phyloP scores from a whole-genome alignment of 306 rosid genomes.

The Glycyrrhiza uralensis region DNA sequence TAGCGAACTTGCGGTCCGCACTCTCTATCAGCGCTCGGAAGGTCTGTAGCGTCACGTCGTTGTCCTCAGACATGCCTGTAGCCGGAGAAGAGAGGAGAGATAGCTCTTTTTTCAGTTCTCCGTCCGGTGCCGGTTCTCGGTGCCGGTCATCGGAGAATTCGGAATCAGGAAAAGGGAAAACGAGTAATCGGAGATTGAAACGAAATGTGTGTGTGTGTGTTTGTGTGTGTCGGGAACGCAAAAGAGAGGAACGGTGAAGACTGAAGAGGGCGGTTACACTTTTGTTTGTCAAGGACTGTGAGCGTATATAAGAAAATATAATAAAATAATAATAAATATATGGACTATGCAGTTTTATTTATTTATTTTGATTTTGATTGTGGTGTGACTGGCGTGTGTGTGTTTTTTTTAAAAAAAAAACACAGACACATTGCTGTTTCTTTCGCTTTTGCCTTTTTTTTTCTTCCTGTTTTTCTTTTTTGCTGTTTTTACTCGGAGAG shows the following conservation, averaged over 20 bases:
- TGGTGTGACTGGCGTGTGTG: constrained; percentile 9
- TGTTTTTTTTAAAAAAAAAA: background rate
- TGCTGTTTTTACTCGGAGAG: constrained; percentile 19
- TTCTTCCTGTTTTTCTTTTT: background rate
- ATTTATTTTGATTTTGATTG: background rate
- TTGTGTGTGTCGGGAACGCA: background rate
- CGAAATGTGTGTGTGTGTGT: background rate
- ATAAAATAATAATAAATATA: background rate
- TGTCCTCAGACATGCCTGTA: constrained; percentile 65
- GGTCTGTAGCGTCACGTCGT: constrained; percentile 40
- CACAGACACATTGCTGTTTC: background rate
- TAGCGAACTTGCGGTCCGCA: constrained; percentile 88
- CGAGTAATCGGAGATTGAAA: constrained; percentile 18
- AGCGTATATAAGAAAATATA: background rate
- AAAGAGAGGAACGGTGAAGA: constrained; percentile 11
- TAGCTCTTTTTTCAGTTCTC: constrained; percentile 25
- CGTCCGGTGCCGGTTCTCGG: constrained; percentile 23
- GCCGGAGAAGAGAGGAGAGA: background rate
- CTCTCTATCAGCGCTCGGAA: constrained; percentile 89
- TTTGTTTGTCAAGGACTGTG: constrained; percentile 18
- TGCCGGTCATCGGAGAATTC: constrained; percentile 58
- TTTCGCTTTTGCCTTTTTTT: constrained; percentile 10
- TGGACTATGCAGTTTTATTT: background rate
- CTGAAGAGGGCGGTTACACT: constrained; percentile 36
- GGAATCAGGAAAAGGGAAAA: background rate